Base-by-base conservation (phyloP, 2,329 filamentous ascomycete species). In the Ilyonectria mors-panacis region DNA sequence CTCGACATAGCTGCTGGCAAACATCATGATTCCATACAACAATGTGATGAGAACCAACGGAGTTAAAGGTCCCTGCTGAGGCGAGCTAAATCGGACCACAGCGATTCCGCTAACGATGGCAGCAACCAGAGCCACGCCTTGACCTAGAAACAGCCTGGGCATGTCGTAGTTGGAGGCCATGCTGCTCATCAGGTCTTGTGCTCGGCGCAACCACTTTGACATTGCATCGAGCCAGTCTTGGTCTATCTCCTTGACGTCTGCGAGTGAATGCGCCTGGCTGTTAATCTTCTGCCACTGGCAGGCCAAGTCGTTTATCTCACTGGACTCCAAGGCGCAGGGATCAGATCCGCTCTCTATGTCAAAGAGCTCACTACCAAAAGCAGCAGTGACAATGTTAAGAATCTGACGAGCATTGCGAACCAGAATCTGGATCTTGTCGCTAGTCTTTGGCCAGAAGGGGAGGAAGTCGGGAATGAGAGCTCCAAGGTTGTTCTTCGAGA, bases 1-100 rank as follows among this genome's bases (percentile, higher is more conserved):
- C 80, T 99, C 96, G 2, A 99, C 94, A 79, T 96, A 99, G 77
- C 95, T 98, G 78, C 94, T 97, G 10, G 95, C 95, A 81, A 98
- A 98, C 95, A 98, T 98, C 90, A 98, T 97, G 42, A 89, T 79
- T 1, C 91, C 90, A 77, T 98, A 97, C 0, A 87, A 80, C 0
- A 91, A 54, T 1, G 87, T 87, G 33, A 90, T 83, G 2, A 86
- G 69, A 4, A 83, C 70, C 57, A 93, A 83, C 4, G 85, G 84
- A 9, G 78, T 63, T 12, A 85, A 73, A 15, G 65, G 61, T 1
- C 69, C 70, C 19, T 63, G 45, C 1, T 57, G 62, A 21, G 67
- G 58, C 9, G 56, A 39, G 23, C 69, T 68, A 10, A 73, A 64
- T 10, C 67, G 55, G 2, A 65, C 51, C 12, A 73, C 63, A 2